Evolutionary conservation across 352 stramenopile species (phyloP), one percentile per base, ranked within the genome.

Genomic region (Pythium plurisporium): DNA sequence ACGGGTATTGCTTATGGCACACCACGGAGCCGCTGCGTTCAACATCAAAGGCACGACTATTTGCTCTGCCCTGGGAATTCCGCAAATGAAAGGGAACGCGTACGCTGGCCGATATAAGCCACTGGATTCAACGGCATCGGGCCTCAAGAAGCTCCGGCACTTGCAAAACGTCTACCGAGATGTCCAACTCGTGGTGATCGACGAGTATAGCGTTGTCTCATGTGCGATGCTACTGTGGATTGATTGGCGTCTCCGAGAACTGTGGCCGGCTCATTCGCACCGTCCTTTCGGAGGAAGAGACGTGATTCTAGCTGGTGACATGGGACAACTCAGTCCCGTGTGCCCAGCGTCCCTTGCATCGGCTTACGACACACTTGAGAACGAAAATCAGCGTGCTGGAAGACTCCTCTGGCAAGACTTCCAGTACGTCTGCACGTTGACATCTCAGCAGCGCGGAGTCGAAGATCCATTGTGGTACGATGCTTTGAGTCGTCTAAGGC

Each of bases 191-290:
- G 15, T 55, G 4, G 23, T 55, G 5, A 27, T 55, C 15, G 48
- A 55, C 17, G 48, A 55, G 34, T 55, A 23, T 27, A 25, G 48
- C 12, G 26, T 46, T 5, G 17, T 55, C 6, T 55, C 48, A 2
- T 55, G 48, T n/a, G 48, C 20, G 11, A 55, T 55, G 48, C 22
- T 55, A 5, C 22, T 19, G 5, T 46, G 48, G 33, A 55, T 55
- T 4, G 48, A 55, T 37, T 23, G 15, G 22, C 34, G 48, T n/a
- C 12, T 55, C 3, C 5, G 36, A 37, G 48, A 55, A 33, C 34
- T 45, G 12, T 55, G 23, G 4, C 34, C 23, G 4, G 3, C 2
- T 2, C 5, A 44, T 30, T 3, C 4, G 6, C n/a, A 22, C 30
- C 30, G 25, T 11, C 22, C 47, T 17, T 55, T 55, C 15, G 47